Conservation (phyloP, 2,329 filamentous ascomycete genomes). For the Ambrosiella xylebori region DNA sequence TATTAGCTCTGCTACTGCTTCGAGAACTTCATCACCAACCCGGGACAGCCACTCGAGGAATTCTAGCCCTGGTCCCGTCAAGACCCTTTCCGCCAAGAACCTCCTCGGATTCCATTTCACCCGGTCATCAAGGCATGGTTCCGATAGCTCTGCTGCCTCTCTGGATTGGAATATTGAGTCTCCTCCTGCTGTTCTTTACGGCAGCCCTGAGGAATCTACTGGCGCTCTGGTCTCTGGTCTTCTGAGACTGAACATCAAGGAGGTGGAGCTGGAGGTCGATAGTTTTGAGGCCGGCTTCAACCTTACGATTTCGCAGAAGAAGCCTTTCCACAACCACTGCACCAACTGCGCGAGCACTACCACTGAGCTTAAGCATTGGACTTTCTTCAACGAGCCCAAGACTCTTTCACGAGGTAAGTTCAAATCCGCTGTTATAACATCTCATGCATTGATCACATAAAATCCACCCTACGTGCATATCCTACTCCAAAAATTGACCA, state of each 20-base stretch:
- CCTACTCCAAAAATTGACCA: neutral
- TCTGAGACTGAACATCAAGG: constrained; percentile 54
- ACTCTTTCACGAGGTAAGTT: constrained; percentile 31
- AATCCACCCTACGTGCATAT: neutral
- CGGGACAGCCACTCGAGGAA: constrained; percentile 15
- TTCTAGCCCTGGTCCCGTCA: neutral
- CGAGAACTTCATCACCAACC: constrained; percentile 16
- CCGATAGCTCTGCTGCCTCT: constrained; percentile 24
- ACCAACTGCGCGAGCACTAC: constrained; percentile 53
- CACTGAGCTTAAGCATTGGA: constrained; percentile 64
- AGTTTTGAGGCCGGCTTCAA: constrained; percentile 56
- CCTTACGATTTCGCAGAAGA: constrained; percentile 58
- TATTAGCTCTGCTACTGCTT: constrained; percentile 17
- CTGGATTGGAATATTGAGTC: constrained; percentile 57
- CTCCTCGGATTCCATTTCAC: constrained; percentile 20
- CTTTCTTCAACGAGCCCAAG: constrained; percentile 46
- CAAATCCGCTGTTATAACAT: neutral
- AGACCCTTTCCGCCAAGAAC: constrained; percentile 18
- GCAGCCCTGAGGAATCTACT: constrained; percentile 53
- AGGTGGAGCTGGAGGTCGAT: constrained; percentile 49
- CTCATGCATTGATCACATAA: neutral
- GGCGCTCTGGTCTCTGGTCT: constrained; percentile 77
- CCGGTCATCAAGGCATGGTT: constrained; percentile 21
- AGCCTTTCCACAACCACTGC: constrained; percentile 67
- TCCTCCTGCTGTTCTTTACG: constrained; percentile 72